Base-by-base conservation (phyloP, 2,329 filamentous ascomycete genomes). In the Zymoseptoria brevis region DNA sequence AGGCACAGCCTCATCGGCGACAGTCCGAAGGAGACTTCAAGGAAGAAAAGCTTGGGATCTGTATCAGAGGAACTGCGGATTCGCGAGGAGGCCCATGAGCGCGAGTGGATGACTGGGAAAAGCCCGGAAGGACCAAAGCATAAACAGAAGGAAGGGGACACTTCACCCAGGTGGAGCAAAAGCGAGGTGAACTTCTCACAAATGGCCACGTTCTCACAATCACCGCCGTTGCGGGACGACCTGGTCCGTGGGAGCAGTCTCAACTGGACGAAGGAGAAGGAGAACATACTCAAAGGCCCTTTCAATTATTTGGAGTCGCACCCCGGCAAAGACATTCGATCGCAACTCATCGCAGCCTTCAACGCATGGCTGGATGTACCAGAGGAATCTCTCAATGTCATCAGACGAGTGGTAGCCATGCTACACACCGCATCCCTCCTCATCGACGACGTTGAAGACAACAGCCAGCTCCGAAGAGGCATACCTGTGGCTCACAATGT, bases 391-490 rank as follows among this genome's bases (percentile, higher is more conserved):
- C 80, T 95, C 58, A 82, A 83, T 50, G 79, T 91, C 61, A 93
- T 95, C 68, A 92, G 87, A 26, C 84, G 83, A 61, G 88, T 91
- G 3, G 84, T 95, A 9, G 87, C 87, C 67, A 93, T 93, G 88
- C 81, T 95, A 53, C 90, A 95, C 75, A 93, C 90, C 48, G 86
- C 90, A 2, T 92, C 88, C 3, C 78, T 95, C 57, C 83, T 95
- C 72, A 84, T 95, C 58, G 90, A 96, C 75, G 91, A 96, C 73
- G 90, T 96, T 6, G 89, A 96, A 76, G 90, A 96, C 75, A 85
- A 82, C 50, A 91, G 88, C 1, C 75, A 85, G 62, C 80, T 95
- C 26, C 86, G 90, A 49, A 83, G 90, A 49, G 90, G 90, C 50
- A 81, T 89, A 48, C 90, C 90, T 11, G 90, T 93, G 19, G 88